phyloP scores from a whole-genome alignment of 2,329 filamentous ascomycete genomes.

The Colletotrichum trifolii region DNA sequence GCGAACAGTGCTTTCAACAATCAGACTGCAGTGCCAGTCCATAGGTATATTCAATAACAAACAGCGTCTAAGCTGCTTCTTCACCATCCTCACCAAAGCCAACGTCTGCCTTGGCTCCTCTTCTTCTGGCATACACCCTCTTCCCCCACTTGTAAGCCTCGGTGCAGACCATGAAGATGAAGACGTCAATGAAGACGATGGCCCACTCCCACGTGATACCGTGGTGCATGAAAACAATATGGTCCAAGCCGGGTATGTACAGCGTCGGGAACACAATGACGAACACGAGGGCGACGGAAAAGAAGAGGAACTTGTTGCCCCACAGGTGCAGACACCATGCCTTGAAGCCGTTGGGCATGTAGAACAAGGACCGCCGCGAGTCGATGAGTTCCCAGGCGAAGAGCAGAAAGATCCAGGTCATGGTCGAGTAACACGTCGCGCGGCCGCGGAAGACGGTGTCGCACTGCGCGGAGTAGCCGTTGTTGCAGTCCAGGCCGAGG shows the following conservation, averaged over 20 bases:
- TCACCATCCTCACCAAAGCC: conserved; percentile 6
- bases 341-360: conserved; percentile 73
- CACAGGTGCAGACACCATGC: conserved; percentile 77
- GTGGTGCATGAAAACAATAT: conserved; percentile 68
- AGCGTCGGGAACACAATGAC: conserved; percentile 61
- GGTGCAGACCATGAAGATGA: conserved; percentile 70
- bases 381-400: conserved; percentile 83
- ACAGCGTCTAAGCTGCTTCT: background rate
- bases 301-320: conserved; percentile 79
- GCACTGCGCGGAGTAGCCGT: conserved; percentile 63
- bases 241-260: conserved; percentile 71
- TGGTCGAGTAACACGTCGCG: conserved; percentile 77
- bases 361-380: conserved; percentile 79
- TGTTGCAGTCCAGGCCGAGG: conserved; percentile 71
- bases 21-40: too few species aligned
- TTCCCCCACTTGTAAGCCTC: conserved; percentile 77
- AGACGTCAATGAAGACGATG: conserved; percentile 52
- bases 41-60: too few species aligned
- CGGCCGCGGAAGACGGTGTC: conserved; percentile 76
- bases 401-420: conserved; percentile 82
- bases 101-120: conserved; percentile 13
- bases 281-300: conserved; percentile 64
- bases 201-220: conserved; percentile 73
- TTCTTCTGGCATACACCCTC: conserved; percentile 60
- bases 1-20: too few species aligned